phyloP scores from a whole-genome alignment of 2,329 filamentous ascomycete species.

The Aspergillus luchuensis region DNA sequence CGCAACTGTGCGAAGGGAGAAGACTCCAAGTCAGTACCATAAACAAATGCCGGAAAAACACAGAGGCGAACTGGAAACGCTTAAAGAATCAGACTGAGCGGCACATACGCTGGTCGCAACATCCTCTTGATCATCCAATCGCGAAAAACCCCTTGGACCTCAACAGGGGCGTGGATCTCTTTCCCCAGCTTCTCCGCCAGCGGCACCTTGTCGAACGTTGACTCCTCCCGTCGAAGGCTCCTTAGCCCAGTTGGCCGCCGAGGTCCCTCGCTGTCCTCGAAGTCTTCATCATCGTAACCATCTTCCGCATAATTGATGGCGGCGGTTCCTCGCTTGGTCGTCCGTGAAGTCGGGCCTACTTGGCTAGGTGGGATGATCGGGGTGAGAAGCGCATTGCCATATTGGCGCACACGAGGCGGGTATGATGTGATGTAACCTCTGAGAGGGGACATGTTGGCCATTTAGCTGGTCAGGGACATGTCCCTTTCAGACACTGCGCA shows the following conservation, averaged over 20 bases:
- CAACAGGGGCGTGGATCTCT: conserved; percentile 74
- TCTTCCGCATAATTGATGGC: conserved; percentile 98
- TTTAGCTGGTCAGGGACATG: conserved; percentile 38
- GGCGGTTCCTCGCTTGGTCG: conserved; percentile 95
- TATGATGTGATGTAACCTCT: conserved; percentile 91
- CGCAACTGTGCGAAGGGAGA: conserved; percentile 40
- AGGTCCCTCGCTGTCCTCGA: conserved; percentile 66
- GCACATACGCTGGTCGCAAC: conserved; percentile 47
- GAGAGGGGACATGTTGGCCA: conserved; percentile 59
- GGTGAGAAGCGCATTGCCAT: conserved; percentile 87
- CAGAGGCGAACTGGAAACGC: conserved; percentile 9
- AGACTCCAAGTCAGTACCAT: conserved; percentile 13
- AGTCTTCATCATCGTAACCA: conserved; percentile 76
- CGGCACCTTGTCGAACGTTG: conserved; percentile 63
- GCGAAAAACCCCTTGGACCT: conserved; percentile 87
- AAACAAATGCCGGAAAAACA: conserved; percentile 6
- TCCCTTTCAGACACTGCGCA: conserved; percentile 30
- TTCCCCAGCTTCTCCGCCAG: conserved; percentile 78
- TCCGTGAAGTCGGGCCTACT: conserved; percentile 69
- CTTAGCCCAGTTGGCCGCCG: conserved; percentile 76
- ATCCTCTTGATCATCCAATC: conserved; percentile 87
- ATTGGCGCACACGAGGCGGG: conserved; percentile 83
- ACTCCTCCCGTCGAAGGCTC: conserved; percentile 77
- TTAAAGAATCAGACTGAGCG: conserved; percentile 3
- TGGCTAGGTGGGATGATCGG: conserved; percentile 75